phyloP scores from a whole-genome alignment of 2,329 filamentous ascomycete species.

The Zasmidium citrigriseum region DNA sequence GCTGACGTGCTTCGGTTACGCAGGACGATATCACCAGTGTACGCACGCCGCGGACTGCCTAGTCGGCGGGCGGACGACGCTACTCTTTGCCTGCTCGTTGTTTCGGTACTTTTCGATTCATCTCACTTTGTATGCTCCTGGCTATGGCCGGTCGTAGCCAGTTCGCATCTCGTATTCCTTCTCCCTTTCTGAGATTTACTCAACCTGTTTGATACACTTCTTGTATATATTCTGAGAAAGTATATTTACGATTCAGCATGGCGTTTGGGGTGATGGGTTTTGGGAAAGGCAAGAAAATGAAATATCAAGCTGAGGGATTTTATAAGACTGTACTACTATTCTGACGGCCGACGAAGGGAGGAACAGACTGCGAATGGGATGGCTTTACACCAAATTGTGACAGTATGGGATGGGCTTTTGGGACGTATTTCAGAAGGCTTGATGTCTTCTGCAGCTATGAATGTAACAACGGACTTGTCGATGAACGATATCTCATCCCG shows the following conservation, averaged over 20 bases:
- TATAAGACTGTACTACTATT: constrained; percentile 11
- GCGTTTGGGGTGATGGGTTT: constrained; percentile 10
- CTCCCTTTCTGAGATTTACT: neutral
- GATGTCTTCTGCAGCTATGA: no score
- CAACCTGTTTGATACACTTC: constrained; percentile 21
- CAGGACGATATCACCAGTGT: constrained; percentile 33
- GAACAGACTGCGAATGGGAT: constrained; percentile 4
- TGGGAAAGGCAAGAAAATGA: constrained; percentile 5
- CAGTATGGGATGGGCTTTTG: neutral
- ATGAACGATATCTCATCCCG: no score
- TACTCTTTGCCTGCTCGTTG: neutral
- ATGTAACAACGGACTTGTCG: no score
- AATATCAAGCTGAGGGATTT: no score
- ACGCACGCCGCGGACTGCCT: constrained; percentile 11
- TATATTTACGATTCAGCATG: constrained; percentile 16
- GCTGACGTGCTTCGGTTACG: neutral
- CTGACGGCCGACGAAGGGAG: neutral
- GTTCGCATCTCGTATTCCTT: constrained; percentile 13
- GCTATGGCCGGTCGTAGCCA: constrained; percentile 14
- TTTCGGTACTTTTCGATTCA: constrained; percentile 2
- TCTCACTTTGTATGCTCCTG: constrained; percentile 16
- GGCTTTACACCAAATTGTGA: constrained; percentile 6
- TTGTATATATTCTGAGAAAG: constrained; percentile 15
- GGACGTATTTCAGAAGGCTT: neutral
- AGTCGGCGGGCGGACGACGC: neutral